Evolutionary conservation across 306 rosid genomes (phyloP), one percentile per base, ranked within the genome.

Genomic region (Casuarina glauca): DNA sequence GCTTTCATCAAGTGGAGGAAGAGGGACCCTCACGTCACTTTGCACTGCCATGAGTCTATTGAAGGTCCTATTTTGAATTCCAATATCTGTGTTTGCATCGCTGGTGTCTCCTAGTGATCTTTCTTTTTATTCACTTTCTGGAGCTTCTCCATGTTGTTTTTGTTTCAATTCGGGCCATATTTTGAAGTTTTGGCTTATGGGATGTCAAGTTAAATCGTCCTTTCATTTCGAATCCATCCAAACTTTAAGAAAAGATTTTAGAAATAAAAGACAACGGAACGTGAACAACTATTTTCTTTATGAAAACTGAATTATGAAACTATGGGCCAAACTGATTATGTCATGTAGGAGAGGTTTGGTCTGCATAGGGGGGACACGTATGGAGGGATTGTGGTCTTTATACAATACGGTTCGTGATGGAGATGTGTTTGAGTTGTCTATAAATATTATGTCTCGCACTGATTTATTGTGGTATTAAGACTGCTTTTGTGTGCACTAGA

Each of bases 1-100:
- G 80, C 93, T 8, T 86, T 95, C 90, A 84, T 95, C 90, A 89
- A 91, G 78, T 95, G 98, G 98, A 88, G 78, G 55, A 95, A 95
- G 87, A 88, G 97, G 70, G 97, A 95, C 54, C 35, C 97, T 2
- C 98, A 92, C 71, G 97, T 91, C 82, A 85, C 87, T 77, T 84
- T 95, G 58, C 97, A 87, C 38, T 95, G 91, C 85, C 97, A 95
- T 80, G 97, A 91, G 13, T 95, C 98, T 36, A 74, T 95, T 77
- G 93, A 95, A 84, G 98, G 98, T 95, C n/a, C 20, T 12, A 12
- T 12, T 60, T 13, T 54, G 20, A 19, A 16, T 35, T 41, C 20
- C 46, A 39, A 10, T 39, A 41, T 41, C 54, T 17, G 38, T 74
- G 9, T n/a, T 17, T 42, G 35, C 20, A 41, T 16, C 70, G 16